Evolutionary conservation across 2,329 filamentous ascomycete genomes (phyloP).

Genomic region (Colletotrichum lindemuthianum): DNA sequence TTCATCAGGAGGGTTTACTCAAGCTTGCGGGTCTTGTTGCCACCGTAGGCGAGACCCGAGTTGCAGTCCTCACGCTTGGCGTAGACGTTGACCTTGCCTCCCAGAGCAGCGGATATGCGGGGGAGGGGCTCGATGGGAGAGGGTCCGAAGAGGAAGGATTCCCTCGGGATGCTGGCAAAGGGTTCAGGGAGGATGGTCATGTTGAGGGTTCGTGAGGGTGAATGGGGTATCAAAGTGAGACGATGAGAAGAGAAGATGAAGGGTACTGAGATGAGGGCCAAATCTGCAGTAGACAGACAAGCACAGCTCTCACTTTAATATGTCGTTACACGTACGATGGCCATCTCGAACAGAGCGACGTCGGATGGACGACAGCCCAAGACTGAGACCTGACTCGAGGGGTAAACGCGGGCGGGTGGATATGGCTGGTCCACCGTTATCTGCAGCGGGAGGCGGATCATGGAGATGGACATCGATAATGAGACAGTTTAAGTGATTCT

Average conservation of each 20-base stretch:
- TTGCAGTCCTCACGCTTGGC: constrained; percentile 80
- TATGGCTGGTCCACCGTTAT: constrained; percentile 30
- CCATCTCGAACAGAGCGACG: constrained; percentile 24
- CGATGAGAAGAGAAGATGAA: not conserved
- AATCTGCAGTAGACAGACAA: not conserved
- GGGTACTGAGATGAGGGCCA: not conserved
- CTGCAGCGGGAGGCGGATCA: constrained; percentile 24
- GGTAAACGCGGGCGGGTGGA: constrained; percentile 29
- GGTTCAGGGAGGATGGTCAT: constrained; percentile 61
- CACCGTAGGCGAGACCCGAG: constrained; percentile 73
- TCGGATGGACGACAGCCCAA: constrained; percentile 27
- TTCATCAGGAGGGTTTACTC: constrained; percentile 54
- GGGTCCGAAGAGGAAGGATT: constrained; percentile 71
- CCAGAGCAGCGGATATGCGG: constrained; percentile 70
- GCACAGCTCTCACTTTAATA: constrained; percentile 10
- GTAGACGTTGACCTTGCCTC: constrained; percentile 69
- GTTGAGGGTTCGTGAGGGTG: not conserved
- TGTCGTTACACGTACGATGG: not conserved
- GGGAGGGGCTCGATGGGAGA: constrained; percentile 76
- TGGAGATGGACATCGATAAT: constrained; percentile 9
- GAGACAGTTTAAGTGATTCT: not conserved
- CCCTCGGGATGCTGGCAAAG: constrained; percentile 71
- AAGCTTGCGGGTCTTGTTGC: constrained; percentile 76
- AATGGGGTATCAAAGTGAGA: constrained; percentile 13
- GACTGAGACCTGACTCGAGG: constrained; percentile 25